These are phyloP conservation scores for Trichosporon sp. DNA, from an alignment of 1,284 basidiomycete species.

Conservation along the genomic window DNA sequence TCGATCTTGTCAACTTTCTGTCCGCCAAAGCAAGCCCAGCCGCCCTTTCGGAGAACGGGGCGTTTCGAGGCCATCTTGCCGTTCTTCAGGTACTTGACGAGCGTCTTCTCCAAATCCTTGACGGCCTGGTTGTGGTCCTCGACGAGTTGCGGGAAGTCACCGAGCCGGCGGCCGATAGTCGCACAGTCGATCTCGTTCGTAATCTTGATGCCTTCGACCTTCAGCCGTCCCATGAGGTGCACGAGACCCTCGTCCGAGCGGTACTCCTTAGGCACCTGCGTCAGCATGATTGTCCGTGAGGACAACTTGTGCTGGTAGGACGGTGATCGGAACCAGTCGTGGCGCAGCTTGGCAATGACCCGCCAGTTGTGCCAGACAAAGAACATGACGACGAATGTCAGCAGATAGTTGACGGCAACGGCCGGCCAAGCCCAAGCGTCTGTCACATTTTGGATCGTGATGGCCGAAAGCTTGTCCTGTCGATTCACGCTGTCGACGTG, in stretches of 20 bases:
- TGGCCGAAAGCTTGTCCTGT: constrained; percentile 56
- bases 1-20: constrained; percentile 73
- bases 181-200: constrained; percentile 39
- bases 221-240: constrained; percentile 63
- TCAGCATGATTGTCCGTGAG: constrained; percentile 52
- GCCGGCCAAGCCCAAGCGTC: constrained; percentile 67
- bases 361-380: constrained; percentile 65
- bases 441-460: constrained; percentile 69
- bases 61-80: constrained; percentile 66
- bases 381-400: constrained; percentile 51
- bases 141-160: constrained; percentile 47
- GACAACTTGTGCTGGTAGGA: constrained; percentile 47
- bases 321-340: constrained; percentile 46
- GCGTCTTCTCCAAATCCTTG: constrained; percentile 68
- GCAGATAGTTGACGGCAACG: constrained; percentile 66
- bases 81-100: constrained; percentile 78
- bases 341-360: constrained; percentile 54
- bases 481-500: constrained; percentile 54
- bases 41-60: constrained; percentile 67
- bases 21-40: constrained; percentile 68
- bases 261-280: constrained; percentile 64
- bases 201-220: constrained; percentile 51
- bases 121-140: constrained; percentile 81
- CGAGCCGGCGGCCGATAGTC: constrained; percentile 39
- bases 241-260: constrained; percentile 71